Percentiles rank a stretch among this genome's conserved stretches.
Evolutionary conservation across 2,329 filamentous ascomycete species (phyloP).

Genomic region (Cryoendolithus antarcticus): DNA sequence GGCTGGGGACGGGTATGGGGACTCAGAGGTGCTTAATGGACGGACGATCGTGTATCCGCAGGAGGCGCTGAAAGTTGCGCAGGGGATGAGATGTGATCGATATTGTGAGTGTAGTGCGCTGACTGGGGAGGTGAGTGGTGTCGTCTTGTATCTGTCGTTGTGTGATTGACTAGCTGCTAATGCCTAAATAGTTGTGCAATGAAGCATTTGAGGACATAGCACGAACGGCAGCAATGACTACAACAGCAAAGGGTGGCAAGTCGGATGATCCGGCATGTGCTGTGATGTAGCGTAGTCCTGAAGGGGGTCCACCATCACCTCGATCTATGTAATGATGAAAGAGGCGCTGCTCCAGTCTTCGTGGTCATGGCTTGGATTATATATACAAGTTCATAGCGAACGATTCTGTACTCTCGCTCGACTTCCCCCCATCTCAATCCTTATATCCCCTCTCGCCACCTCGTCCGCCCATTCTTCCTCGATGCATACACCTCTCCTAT

Average conservation of each 20-base stretch:
- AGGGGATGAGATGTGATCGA: conserved; percentile 47
- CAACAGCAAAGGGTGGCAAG: conserved; percentile 41
- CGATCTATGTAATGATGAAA: no score
- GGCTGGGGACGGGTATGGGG: conserved; percentile 9
- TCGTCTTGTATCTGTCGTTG: neutral
- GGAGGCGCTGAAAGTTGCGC: conserved; percentile 38
- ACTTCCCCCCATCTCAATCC: no score
- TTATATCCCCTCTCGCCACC: no score
- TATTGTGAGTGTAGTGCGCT: conserved; percentile 52
- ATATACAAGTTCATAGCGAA: no score
- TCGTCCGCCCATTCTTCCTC: neutral
- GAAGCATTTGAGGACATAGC: conserved; percentile 51
- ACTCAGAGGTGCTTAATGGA: conserved; percentile 22
- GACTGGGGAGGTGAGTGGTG: conserved; percentile 32
- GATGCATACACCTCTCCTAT: conserved; percentile 1
- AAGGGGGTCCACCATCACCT: no score
- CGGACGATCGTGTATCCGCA: conserved; percentile 38
- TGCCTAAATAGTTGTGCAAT: conserved; percentile 36
- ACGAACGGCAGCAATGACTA: conserved; percentile 45
- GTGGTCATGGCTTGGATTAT: no score
- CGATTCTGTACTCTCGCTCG: no score
- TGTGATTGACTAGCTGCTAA: neutral
- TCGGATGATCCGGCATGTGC: conserved; percentile 26
- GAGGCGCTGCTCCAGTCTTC: no score
- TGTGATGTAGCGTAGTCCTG: conserved; percentile 19